Evolutionary conservation across 345 rosid species (phyloP).

Genomic region (Ceriops zippeliana): DNA sequence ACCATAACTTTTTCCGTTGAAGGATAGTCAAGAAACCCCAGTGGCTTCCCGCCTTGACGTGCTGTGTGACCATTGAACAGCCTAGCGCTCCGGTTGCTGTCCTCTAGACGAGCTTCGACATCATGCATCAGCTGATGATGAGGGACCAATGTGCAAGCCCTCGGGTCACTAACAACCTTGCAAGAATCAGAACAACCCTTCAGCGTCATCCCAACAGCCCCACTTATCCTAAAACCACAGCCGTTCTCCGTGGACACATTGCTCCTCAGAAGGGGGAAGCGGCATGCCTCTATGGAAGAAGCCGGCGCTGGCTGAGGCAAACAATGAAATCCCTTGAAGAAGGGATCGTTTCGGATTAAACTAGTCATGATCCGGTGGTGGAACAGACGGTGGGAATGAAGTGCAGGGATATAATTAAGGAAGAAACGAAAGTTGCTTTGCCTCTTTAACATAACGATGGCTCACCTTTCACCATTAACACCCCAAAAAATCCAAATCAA

Average conservation of each 20-base stretch:
- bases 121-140: conserved; percentile 38
- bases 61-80: conserved; percentile 41
- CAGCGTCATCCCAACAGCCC: conserved; percentile 34
- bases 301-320: neutral
- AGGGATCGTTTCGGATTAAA: conserved; percentile 22
- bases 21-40: conserved; percentile 37
- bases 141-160: conserved; percentile 46
- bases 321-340: conserved; percentile 17
- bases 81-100: conserved; percentile 25
- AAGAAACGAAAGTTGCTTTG: neutral
- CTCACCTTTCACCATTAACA: conserved; percentile 19
- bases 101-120: conserved; percentile 44
- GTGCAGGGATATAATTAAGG: neutral
- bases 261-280: conserved; percentile 9
- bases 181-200: conserved; percentile 43
- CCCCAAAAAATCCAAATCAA: neutral
- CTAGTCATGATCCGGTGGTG: conserved; percentile 16
- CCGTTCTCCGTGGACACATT: conserved; percentile 15
- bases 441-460: conserved; percentile 24
- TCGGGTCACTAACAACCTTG: conserved; percentile 27
- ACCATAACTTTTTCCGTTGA: conserved; percentile 56
- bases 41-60: conserved; percentile 37
- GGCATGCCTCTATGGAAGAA: conserved; percentile 3
- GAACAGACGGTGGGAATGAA: neutral
- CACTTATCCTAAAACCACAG: conserved; percentile 8